A percentile compares a stretch with the other conserved stretches of the same genome.
Conservation (phyloP, 2,329 filamentous ascomycete species). For the Ophioceras dolichostomum region DNA sequence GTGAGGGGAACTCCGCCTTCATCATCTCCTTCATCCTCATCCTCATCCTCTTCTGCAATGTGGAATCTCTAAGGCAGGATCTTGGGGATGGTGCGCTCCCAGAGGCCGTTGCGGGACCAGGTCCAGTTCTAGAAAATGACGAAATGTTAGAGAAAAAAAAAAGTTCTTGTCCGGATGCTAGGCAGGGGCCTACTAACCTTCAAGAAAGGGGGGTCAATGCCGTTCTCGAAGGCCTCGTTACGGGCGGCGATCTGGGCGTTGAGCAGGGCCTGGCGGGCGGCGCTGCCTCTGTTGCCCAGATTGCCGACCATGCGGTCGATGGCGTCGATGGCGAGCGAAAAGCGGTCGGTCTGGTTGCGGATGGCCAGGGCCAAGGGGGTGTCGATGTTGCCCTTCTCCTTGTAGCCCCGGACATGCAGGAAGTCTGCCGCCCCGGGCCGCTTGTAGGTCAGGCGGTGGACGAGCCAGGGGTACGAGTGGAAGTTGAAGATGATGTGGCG, state of each 20-base stretch:
- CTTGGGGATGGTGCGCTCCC: neutral
- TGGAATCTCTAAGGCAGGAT: too few relatives aligned
- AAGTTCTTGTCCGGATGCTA: too few relatives aligned
- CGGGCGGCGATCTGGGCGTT: slow-evolving; percentile 52
- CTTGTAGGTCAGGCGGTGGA: slow-evolving; percentile 67
- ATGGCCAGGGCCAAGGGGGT: slow-evolving; percentile 70
- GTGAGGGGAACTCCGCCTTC: too few relatives aligned
- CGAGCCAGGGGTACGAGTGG: slow-evolving; percentile 72
- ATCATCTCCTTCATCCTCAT: too few relatives aligned
- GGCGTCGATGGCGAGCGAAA: slow-evolving; percentile 64
- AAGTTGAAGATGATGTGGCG: slow-evolving; percentile 73
- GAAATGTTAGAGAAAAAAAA: too few relatives aligned
- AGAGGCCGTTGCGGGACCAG: neutral
- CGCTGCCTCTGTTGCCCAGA: slow-evolving; percentile 50
- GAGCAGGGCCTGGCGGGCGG: slow-evolving; percentile 50
- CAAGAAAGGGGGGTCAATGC: slow-evolving; percentile 55
- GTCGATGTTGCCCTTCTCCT: slow-evolving; percentile 76
- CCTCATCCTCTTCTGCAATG: too few relatives aligned
- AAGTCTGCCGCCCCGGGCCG: slow-evolving; percentile 50
- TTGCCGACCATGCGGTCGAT: slow-evolving; percentile 52
- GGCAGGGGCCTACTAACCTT: too few relatives aligned
- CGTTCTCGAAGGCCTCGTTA: slow-evolving; percentile 55
- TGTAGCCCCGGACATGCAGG: slow-evolving; percentile 66
- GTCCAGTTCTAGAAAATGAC: too few relatives aligned
- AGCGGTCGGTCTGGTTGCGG: slow-evolving; percentile 65